These are phyloP conservation scores for Waltiozyma sp. DNA, from an alignment of 1,139 yeast species.

Conservation along the genomic window DNA sequence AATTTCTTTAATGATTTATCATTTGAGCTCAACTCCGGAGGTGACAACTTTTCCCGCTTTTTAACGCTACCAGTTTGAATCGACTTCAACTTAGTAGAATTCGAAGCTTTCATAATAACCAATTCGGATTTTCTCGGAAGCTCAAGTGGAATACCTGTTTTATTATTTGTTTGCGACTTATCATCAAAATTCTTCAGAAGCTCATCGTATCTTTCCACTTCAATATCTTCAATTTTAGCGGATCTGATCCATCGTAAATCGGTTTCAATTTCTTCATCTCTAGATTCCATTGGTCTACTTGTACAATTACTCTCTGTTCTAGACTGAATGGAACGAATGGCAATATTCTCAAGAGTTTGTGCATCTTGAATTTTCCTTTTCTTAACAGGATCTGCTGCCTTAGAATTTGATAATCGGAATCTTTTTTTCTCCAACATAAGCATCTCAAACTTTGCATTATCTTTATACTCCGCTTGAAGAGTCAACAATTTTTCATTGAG, in stretches of 20 bases:
- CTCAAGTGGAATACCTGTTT: not conserved
- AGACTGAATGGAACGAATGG: not conserved
- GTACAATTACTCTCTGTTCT: not conserved
- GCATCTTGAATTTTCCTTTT: not conserved
- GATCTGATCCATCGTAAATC: not conserved
- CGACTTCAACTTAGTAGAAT: not conserved
- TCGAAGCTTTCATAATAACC: not conserved
- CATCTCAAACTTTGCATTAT: conserved; percentile 8
- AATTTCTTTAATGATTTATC: no score
- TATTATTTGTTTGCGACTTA: not conserved
- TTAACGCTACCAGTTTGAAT: no score
- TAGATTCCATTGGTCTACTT: not conserved
- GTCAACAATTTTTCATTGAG: conserved; percentile 9
- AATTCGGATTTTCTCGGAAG: not conserved
- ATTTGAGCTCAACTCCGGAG: no score
- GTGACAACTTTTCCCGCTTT: not conserved
- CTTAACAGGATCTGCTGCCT: conserved; percentile 9
- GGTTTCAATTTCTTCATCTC: not conserved
- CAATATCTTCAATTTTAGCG: not conserved
- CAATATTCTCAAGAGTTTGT: not conserved
- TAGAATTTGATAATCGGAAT: conserved; percentile 8
- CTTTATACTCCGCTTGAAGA: conserved; percentile 18
- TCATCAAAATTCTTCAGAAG: not conserved
- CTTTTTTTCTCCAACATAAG: conserved; percentile 5
- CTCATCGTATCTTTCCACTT: conserved; percentile 2